These are phyloP conservation scores for Aureobasidium lini DNA, from an alignment of 2,329 filamentous ascomycete species.

Conservation along the genomic window DNA sequence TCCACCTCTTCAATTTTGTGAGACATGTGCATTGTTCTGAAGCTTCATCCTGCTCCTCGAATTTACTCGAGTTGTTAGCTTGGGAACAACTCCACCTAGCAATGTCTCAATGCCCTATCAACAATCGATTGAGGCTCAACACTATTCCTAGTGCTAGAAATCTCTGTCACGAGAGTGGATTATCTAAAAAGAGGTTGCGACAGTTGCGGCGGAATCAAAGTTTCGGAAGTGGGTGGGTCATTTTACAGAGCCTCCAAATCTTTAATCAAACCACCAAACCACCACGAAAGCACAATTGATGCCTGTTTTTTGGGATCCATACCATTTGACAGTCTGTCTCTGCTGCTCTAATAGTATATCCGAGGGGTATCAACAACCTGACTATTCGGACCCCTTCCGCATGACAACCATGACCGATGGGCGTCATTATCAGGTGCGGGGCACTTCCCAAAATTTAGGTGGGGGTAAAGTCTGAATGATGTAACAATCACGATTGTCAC, in stretches of 20 bases:
- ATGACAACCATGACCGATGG: neutral
- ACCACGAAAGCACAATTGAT: neutral
- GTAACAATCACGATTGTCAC: conserved; percentile 5
- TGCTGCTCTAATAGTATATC: neutral
- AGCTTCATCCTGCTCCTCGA: neutral
- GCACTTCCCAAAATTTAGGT: neutral
- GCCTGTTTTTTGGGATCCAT: neutral
- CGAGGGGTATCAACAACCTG: neutral
- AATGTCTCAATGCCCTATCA: neutral
- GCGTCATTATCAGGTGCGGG: conserved; percentile 1
- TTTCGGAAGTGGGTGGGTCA: conserved; percentile 4
- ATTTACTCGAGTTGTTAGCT: too few relatives aligned
- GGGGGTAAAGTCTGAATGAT: neutral
- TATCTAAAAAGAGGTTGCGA: neutral
- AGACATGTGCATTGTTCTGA: neutral
- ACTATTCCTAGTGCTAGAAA: neutral
- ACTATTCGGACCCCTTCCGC: neutral
- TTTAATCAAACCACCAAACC: neutral
- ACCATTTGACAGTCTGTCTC: neutral
- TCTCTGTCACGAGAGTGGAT: neutral
- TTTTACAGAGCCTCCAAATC: neutral
- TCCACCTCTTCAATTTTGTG: neutral
- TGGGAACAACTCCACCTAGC: too few relatives aligned
- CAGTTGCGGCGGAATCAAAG: neutral
- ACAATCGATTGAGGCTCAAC: conserved; percentile 4